These are phyloP conservation scores for Colletotrichum graminicola DNA, from an alignment of 2,329 filamentous ascomycete species.

Conservation along the genomic window DNA sequence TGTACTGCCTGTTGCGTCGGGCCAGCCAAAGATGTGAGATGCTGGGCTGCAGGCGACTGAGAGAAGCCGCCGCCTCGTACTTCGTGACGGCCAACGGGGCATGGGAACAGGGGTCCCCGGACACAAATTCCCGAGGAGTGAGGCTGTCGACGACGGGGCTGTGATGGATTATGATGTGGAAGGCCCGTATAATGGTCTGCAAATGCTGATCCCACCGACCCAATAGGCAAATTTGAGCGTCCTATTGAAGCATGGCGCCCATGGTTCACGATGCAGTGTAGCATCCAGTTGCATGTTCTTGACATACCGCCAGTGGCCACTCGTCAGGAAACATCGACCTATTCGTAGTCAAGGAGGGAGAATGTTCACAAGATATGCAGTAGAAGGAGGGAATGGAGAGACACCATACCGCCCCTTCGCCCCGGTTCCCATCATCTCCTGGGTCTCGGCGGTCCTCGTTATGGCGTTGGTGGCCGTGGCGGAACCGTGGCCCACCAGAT, in stretches of 20 bases:
- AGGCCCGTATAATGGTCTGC: constrained; percentile 35
- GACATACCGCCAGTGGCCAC: neutral
- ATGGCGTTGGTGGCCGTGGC: neutral
- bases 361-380: neutral
- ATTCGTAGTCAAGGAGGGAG: neutral
- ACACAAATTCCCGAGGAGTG: constrained; percentile 47
- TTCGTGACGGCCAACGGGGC: constrained; percentile 47
- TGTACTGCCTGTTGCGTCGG: neutral
- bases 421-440: neutral
- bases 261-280: constrained; percentile 38
- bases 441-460: neutral
- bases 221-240: constrained; percentile 42
- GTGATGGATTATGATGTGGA: constrained; percentile 40
- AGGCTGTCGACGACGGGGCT: constrained; percentile 48
- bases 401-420: neutral
- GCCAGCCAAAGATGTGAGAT: neutral
- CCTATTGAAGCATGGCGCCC: constrained; percentile 36
- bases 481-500: neutral
- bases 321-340: neutral
- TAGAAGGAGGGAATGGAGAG: neutral
- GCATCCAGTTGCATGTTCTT: constrained; percentile 26
- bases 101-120: constrained; percentile 45
- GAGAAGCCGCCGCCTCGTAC: constrained; percentile 47
- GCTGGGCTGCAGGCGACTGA: constrained; percentile 20
- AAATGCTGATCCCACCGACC: constrained; percentile 39